phyloP scores from a whole-genome alignment of 805 yeast species.

The Priceomyces carsonii region DNA sequence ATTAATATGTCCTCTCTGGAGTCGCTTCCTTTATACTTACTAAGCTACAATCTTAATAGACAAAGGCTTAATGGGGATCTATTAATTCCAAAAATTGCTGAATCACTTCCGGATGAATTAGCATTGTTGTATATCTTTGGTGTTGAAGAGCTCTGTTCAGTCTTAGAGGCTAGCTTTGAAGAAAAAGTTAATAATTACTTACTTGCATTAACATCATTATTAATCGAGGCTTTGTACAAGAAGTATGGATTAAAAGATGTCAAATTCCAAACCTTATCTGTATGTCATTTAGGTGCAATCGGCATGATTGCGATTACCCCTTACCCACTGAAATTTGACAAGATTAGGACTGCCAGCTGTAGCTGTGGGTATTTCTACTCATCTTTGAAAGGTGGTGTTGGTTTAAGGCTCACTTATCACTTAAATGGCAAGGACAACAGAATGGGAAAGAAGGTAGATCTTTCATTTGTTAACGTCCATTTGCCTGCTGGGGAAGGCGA shows the following conservation, averaged over 20 bases:
- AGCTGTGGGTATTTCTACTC: slow-evolving; percentile 62
- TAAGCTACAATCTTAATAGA: slow-evolving; percentile 63
- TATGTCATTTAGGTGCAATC: slow-evolving; percentile 56
- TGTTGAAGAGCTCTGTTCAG: slow-evolving; percentile 62
- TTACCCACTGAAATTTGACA: slow-evolving; percentile 30
- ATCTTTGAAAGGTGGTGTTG: slow-evolving; percentile 75
- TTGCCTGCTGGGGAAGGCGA: slow-evolving; percentile 78
- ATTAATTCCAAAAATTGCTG: slow-evolving; percentile 27
- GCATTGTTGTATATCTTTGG: slow-evolving; percentile 60
- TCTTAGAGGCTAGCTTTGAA: slow-evolving; percentile 54
- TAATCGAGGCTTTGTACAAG: slow-evolving; percentile 33
- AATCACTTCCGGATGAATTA: slow-evolving; percentile 27
- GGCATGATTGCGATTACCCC: slow-evolving; percentile 55
- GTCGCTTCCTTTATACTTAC: slow-evolving; percentile 25
- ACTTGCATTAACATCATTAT: slow-evolving; percentile 30
- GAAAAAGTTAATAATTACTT: slow-evolving; percentile 37
- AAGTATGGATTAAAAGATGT: slow-evolving; percentile 28
- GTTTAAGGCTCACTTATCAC: slow-evolving; percentile 48
- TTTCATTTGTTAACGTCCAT: slow-evolving; percentile 72
- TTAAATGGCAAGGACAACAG: slow-evolving; percentile 18
- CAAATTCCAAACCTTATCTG: slow-evolving; percentile 42
- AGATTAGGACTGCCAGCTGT: slow-evolving; percentile 28
- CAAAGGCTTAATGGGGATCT: slow-evolving; percentile 32
- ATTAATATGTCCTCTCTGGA: no score
- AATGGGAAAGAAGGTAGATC: slow-evolving; percentile 23